Evolutionary conservation across 1,284 basidiomycete genomes (phyloP), one percentile per base, ranked within the genome.

Genomic region (Trametes polyzona): DNA sequence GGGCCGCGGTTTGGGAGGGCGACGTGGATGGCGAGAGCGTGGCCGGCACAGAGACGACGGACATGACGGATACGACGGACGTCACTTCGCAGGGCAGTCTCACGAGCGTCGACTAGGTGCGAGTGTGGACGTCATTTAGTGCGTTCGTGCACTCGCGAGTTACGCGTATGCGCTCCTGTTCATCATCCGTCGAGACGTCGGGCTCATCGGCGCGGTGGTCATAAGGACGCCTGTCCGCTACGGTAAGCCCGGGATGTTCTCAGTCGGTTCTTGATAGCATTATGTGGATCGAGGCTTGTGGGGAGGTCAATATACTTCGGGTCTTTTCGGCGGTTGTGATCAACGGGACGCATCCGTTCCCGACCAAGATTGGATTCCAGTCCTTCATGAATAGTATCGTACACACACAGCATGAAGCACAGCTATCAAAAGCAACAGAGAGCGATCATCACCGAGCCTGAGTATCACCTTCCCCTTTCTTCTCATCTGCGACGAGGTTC

Each of bases 41-140:
- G 54, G 75, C 77, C 37, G 80, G 73, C 50, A 79, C 78, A 14
- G 76, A 67, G 52, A 39, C 59, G n/a, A 70, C 67, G 39, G 69
- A 67, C 54, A 44, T 60, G n/a, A 70, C 66, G 39, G 69, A 66
- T 27, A 72, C 76, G 52, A 69, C 67, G 30, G 75, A 68, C 50
- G 69, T 70, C 16, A 66, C 75, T 1, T 82, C 80, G 44, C 76
- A 75, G 46, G 79, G 78, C 47, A 84, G 83, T 69, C 74, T 85
- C 59, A 85, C 83, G 10, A 84, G 83, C 65, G 79, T 86, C 49
- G 83, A 86, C 66, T 84, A 70, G 64, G 43, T 17, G 48, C 24
- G 37, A 41, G 19, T 17, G 27, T 9, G 7, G 36, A 12, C 11
- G n/a, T 12, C 39, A 14, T 24, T 37, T 4, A 10, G 3, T 26